A percentile compares a stretch with the other conserved stretches of the same genome.
These are phyloP conservation scores for Malus fusca DNA, from an alignment of 306 rosid species.

Conservation along the genomic window DNA sequence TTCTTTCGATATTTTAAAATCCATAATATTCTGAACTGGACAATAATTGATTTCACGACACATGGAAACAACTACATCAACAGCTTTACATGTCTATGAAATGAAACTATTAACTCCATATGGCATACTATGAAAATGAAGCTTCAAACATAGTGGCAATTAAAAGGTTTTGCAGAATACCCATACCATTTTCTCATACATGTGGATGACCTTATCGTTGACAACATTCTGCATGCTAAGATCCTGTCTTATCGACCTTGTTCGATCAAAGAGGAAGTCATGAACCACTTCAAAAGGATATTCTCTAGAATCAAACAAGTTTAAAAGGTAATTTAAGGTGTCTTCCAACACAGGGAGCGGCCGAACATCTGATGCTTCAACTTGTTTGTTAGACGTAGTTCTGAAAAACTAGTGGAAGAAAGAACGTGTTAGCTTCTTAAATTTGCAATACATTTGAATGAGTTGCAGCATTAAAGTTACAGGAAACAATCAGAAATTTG, in stretches of 20 bases:
- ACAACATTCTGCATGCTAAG: constrained; percentile 72
- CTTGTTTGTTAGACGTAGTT: constrained; percentile 52
- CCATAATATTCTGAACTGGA: no score
- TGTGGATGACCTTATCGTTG: constrained; percentile 43
- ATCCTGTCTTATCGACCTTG: constrained; percentile 92
- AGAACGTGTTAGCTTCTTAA: constrained; percentile 8
- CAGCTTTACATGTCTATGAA: neutral
- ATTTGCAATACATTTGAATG: neutral
- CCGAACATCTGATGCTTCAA: constrained; percentile 69
- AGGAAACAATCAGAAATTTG: neutral
- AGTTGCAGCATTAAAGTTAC: neutral
- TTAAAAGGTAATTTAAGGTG: constrained; percentile 54
- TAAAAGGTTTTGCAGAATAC: constrained; percentile 9
- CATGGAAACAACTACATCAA: neutral
- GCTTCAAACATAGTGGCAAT: neutral
- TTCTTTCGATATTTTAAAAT: neutral
- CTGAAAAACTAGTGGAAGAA: constrained; percentile 71
- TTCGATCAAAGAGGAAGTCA: constrained; percentile 83
- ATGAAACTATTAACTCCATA: neutral
- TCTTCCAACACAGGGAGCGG: constrained; percentile 69
- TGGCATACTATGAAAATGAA: constrained; percentile 3
- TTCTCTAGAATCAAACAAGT: constrained; percentile 46
- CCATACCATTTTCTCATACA: constrained; percentile 80
- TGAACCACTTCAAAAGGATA: constrained; percentile 73
- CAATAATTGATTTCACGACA: neutral